Conservation (phyloP, 768 basidiomycete species). For the Lactarius tabidus region DNA sequence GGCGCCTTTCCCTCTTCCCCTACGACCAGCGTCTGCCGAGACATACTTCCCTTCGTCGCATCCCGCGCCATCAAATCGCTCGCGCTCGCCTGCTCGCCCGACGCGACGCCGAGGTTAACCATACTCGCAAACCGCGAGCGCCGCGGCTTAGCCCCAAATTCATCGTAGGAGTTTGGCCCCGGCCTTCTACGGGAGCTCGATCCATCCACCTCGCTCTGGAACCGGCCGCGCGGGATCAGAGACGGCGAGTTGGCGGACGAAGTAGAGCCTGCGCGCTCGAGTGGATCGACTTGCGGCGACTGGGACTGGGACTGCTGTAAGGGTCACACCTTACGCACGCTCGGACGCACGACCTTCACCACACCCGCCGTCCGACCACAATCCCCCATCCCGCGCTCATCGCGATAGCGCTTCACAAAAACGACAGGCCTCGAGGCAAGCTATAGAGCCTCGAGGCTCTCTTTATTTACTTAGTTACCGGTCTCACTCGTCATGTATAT, state of each 20-base stretch:
- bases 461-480: no score
- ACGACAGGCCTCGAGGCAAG: no score
- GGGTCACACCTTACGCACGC: no score
- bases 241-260: conserved; percentile 28
- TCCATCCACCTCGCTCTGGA: conserved; percentile 72
- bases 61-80: conserved; percentile 64
- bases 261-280: conserved; percentile 7
- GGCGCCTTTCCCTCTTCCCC: conserved; percentile 77
- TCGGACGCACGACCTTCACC: no score
- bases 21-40: conserved; percentile 68
- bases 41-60: conserved; percentile 59
- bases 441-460: no score
- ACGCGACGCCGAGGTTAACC: conserved; percentile 55
- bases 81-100: conserved; percentile 46
- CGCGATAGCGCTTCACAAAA: no score
- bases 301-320: background rate
- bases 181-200: conserved; percentile 46
- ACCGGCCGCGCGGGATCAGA: conserved; percentile 53
- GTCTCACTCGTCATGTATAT: no score
- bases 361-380: no score
- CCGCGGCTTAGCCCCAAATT: conserved; percentile 48
- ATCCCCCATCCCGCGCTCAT: no score
- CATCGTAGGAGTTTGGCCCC: conserved; percentile 67
- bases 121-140: conserved; percentile 71
- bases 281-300: conserved; percentile 12